Base-by-base conservation (phyloP, 306 rosid species). In the Psophocarpus tetragonolobus region DNA sequence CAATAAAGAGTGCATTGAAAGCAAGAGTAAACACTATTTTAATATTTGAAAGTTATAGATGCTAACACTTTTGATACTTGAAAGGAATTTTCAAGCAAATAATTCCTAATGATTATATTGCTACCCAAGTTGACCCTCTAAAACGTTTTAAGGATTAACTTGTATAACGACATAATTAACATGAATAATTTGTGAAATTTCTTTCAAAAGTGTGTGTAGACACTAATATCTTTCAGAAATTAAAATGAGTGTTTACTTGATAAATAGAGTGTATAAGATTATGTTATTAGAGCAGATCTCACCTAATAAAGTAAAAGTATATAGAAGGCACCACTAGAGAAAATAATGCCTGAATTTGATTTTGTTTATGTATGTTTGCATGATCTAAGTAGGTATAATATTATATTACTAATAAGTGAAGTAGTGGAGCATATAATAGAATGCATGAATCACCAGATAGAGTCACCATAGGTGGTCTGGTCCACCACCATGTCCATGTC, bases 381-480 rank as follows among this genome's bases (percentile, higher is more conserved):
- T 68, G 14, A 24, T 48, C 32, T 61, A 47, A 56, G 26, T 36
- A 67, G 68, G 14, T 35, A 57, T 45, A 20, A 68, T 23, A 50
- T 36, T 8, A 69, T 56, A 58, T 8, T 5, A 26, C 1, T 8
- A 14, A 3, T 62, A 24, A 29, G 44, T 41, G 2, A 35, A 36
- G 1, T 35, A 68, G 64, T 84, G 57, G 82, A 62, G 82, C 80
- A 76, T 17, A 80, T 72, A 75, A n/a, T n/a, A n/a, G n/a, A n/a
- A n/a, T n/a, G n/a, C n/a, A n/a, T n/a, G n/a, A n/a, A n/a, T 23
- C 65, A 68, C 97, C 97, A 92, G 50, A 93, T 82, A n/a, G 96
- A 82, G 79, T 90, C 91, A 39, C 60, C 85, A 75, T 85, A 85
- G 71, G 26, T 71, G 80, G 83, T 42, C 0, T 87, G 97, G 80